Evolutionary conservation across 2,329 filamentous ascomycete genomes (phyloP), one percentile per base, ranked within the genome.

Genomic region (Fusarium cicatricum): DNA sequence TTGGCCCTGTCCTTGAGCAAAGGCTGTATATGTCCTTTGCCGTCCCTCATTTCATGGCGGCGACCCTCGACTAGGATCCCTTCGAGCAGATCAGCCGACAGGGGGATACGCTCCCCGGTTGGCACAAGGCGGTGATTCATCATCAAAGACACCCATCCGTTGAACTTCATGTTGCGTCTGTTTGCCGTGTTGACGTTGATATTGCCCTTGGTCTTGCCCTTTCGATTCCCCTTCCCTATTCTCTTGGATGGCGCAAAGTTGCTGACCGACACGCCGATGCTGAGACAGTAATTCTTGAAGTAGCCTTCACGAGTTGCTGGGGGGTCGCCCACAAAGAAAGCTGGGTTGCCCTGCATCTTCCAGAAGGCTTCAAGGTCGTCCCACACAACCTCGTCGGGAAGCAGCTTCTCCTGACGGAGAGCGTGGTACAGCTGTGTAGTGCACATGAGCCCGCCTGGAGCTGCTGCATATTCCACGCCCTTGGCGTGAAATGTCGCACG

Each of bases 341-440:
- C 43, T 0, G 57, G 16, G 12, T 62, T 44, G 0, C 64, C 64
- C 28, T 70, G 65, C 11, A 54, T 47, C 19, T 37, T 23, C 47
- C 58, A 61, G 1, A 67, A 34, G 0, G 42, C 44, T 4, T 61
- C 53, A 0, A 64, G 37, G 14, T 66, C 62, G 2, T 64, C 53
- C 66, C 62, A 69, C 1, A 17, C 37, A 3, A 38, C 21, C 0
- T 62, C 48, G 2, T 54, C 5, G 0, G 44, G 5, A 6, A 70
- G 44, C 0, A 65, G 50, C 1, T 49, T 40, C 40, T 68, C 65
- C 11, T 62, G 43, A 4, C 31, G 58, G 1, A 70, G 59, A 14
- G 67, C 67, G 4, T 68, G 61, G 14, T 69, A 68, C 4, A 69
- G 44, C 47, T 70, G 63, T 3, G 55, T 45, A 0, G 39, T 55